Evolutionary conservation across 2,329 filamentous ascomycete species (phyloP).

Genomic region (Stagonosporopsis vannaccii): DNA sequence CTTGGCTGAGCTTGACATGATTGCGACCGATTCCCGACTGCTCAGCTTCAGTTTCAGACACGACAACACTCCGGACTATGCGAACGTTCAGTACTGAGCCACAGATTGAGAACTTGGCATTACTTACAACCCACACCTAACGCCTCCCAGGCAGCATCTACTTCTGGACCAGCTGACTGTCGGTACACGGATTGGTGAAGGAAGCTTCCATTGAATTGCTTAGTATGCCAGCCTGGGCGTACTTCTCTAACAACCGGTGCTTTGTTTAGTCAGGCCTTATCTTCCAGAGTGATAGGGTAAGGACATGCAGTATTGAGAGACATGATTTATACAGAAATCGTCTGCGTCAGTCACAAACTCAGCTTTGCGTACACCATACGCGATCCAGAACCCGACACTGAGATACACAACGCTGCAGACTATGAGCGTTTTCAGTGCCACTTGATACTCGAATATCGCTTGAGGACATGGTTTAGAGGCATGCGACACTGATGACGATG

Average conservation of each 20-base stretch:
- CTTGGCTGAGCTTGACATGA: conserved; percentile 63
- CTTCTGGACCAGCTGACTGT: conserved; percentile 57
- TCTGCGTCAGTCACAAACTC: conserved; percentile 28
- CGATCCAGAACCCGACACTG: conserved; percentile 25
- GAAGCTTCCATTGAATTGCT: conserved; percentile 65
- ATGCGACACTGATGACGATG: conserved; percentile 7
- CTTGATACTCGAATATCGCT: not conserved
- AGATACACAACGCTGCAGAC: conserved; percentile 31
- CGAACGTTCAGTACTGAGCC: not conserved
- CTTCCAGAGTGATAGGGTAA: not conserved
- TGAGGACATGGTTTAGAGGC: not conserved
- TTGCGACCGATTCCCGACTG: conserved; percentile 60
- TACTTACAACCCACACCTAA: conserved; percentile 60
- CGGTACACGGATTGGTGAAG: conserved; percentile 63
- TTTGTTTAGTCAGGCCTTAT: conserved; percentile 4
- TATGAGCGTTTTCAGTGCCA: conserved; percentile 22
- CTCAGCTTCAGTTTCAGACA: conserved; percentile 59
- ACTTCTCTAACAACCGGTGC: conserved; percentile 51
- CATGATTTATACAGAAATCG: conserved; percentile 36
- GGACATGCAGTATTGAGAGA: conserved; percentile 42
- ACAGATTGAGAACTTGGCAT: not conserved
- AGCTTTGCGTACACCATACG: conserved; percentile 20
- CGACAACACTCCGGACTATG: conserved; percentile 52
- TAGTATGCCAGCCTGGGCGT: conserved; percentile 50
- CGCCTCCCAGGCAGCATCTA: conserved; percentile 65